Evolutionary conservation across 2,329 filamentous ascomycete species (phyloP).

Genomic region (Dothideomycetidae sp.): DNA sequence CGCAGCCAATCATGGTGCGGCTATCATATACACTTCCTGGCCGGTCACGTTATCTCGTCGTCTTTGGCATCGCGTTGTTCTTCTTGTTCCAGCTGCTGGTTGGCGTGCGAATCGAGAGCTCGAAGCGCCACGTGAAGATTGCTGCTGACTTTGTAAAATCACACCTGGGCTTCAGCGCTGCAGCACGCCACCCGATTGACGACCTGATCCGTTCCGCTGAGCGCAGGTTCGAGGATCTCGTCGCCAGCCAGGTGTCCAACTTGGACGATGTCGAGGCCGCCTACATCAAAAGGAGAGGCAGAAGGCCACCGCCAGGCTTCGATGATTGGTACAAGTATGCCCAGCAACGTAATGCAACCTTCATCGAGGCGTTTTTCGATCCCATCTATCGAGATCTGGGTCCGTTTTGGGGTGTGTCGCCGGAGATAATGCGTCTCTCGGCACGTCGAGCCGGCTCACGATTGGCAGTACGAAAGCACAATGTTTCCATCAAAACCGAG

Average conservation of each 20-base stretch:
- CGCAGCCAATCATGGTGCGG: no score
- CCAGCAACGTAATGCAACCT: slow-evolving; percentile 25
- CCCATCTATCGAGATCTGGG: slow-evolving; percentile 36
- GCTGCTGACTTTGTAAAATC: no score
- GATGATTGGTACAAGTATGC: slow-evolving; percentile 35
- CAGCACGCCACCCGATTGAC: slow-evolving; percentile 25
- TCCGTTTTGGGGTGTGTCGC: slow-evolving; percentile 35
- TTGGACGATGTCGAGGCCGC: slow-evolving; percentile 26
- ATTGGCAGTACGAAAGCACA: slow-evolving; percentile 29
- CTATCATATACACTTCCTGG: no score
- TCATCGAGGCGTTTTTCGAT: slow-evolving; percentile 38
- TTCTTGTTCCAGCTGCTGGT: slow-evolving; percentile 7
- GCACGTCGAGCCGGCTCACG: slow-evolving; percentile 24
- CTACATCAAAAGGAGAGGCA: slow-evolving; percentile 31
- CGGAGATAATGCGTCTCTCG: slow-evolving; percentile 28
- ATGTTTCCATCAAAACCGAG: slow-evolving; percentile 15
- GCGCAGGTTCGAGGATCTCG: slow-evolving; percentile 17
- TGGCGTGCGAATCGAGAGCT: background rate
- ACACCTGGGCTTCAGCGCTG: no score
- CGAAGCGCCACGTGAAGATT: no score
- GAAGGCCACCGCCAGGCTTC: slow-evolving; percentile 37
- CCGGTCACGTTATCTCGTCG: no score
- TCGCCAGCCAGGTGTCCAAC: slow-evolving; percentile 24
- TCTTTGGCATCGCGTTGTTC: no score
- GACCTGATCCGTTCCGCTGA: slow-evolving; percentile 24